These are phyloP conservation scores for Madurella mycetomatis DNA, from an alignment of 2,329 filamentous ascomycete genomes.

Conservation along the genomic window DNA sequence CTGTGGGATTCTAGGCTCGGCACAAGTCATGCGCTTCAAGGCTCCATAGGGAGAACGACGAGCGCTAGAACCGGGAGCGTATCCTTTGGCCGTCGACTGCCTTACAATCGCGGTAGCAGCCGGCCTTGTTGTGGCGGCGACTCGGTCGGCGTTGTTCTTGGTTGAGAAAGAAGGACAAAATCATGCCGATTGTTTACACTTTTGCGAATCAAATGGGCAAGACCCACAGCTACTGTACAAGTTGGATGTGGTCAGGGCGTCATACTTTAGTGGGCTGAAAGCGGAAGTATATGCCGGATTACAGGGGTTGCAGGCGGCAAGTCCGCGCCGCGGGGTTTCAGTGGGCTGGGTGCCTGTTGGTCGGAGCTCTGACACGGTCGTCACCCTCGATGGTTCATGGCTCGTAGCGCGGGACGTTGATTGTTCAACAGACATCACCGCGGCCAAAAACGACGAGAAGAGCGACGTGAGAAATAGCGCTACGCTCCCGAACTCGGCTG, in stretches of 20 bases:
- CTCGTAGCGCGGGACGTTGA: background rate
- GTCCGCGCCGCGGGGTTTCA: background rate
- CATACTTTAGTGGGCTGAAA: background rate
- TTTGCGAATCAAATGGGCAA: background rate
- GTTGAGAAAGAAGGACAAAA: no score
- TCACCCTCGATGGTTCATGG: no score
- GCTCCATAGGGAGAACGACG: no score
- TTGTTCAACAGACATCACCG: no score
- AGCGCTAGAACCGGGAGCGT: no score
- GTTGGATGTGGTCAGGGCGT: background rate
- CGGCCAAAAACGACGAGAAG: no score
- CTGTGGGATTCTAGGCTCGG: background rate
- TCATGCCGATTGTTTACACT: no score
- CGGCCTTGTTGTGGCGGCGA: no score
- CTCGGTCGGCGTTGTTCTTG: no score
- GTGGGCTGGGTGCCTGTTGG: conserved; percentile 8
- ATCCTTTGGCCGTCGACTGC: no score
- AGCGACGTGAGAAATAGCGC: no score
- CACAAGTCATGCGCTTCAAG: background rate
- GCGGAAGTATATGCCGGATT: background rate
- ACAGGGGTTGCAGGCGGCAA: background rate
- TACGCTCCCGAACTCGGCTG: background rate
- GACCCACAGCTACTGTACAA: background rate
- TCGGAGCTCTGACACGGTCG: conserved; percentile 11
- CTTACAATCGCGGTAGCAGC: no score